Evolutionary conservation across 2,329 filamentous ascomycete genomes (phyloP), one percentile per base, ranked within the genome.

Genomic region (Neonectria hederae): DNA sequence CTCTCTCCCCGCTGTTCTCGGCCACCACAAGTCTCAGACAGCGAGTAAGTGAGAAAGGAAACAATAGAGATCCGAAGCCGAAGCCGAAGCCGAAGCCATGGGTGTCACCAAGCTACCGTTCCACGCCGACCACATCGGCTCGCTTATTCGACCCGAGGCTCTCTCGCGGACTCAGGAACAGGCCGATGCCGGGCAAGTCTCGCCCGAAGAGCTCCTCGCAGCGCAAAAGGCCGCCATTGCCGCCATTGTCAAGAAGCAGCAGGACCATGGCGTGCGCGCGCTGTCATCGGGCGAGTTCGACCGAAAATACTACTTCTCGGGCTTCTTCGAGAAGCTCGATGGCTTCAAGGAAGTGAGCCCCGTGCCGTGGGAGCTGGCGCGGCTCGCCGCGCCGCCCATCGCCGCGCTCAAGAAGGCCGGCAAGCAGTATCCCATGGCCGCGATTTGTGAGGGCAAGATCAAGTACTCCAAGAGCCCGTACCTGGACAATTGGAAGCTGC

Each of bases 111-210:
- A 73, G 59, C 75, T 80, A 11, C 90, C 88, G 54, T 92, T 91
- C 79, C 86, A 91, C 74, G 89, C 90, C 64, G 90, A 93, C 79
- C 90, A 93, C 69, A 84, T 92, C 65, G 90, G 90, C 54, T 92
- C 90, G 14, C 82, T 93, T 32, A 85, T 92, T 62, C 88, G 90
- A 32, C 90, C 90, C 1, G 77, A 87, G 56, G 79, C 84, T 55
- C 84, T 93, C 26, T 82, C 91, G 14, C 81, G 87, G 51, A 86
- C 86, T 52, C 76, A 79, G 62, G 66, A 72, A 10, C 66, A 75
- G n/a, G 76, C 77, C 83, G 90, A 77, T 80, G 83, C 68, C 76
- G 85, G 75, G 77, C 84, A 63, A 83, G 69, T 74, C 63, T 72
- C 75, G 1, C 32, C 66, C 6, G 73, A 74, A 17, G 82, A 86